These are phyloP conservation scores for Blastobotrys persicus DNA, from an alignment of 1,139 yeast genomes.

Conservation along the genomic window DNA sequence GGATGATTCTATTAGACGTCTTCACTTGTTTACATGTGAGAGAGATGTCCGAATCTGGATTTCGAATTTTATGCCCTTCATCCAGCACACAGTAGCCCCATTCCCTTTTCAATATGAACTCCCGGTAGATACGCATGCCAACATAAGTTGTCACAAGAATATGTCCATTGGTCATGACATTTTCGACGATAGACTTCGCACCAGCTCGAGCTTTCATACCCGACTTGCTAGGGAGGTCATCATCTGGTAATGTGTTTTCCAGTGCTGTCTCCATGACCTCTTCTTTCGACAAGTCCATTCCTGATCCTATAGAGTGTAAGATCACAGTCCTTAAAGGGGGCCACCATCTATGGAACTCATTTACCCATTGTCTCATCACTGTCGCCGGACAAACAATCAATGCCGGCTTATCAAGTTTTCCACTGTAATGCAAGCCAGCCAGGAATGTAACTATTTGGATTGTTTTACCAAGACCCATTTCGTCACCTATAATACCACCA, in stretches of 20 bases:
- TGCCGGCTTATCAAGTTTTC: constrained; percentile 70
- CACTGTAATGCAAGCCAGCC: constrained; percentile 86
- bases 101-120: constrained; percentile 58
- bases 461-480: constrained; percentile 97
- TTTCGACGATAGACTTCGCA: constrained; percentile 45
- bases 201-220: constrained; percentile 29
- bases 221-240: constrained; percentile 30
- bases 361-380: constrained; percentile 93
- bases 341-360: constrained; percentile 97
- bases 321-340: constrained; percentile 87
- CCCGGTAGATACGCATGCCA: constrained; percentile 77
- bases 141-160: constrained; percentile 89
- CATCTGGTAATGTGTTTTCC: constrained; percentile 47
- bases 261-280: constrained; percentile 49
- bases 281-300: constrained; percentile 61
- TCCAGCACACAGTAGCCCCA: constrained; percentile 94
- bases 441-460: constrained; percentile 86
- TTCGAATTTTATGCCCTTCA: constrained; percentile 95
- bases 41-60: constrained; percentile 89
- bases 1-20: constrained; percentile 77
- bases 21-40: constrained; percentile 77
- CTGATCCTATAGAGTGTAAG: constrained; percentile 88
- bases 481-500: constrained; percentile 96
- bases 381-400: constrained; percentile 95
- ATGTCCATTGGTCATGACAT: constrained; percentile 62